Evolutionary conservation across 2,329 filamentous ascomycete species (phyloP), one percentile per base, ranked within the genome.

Genomic region (Ceratocystis diversiconidia): DNA sequence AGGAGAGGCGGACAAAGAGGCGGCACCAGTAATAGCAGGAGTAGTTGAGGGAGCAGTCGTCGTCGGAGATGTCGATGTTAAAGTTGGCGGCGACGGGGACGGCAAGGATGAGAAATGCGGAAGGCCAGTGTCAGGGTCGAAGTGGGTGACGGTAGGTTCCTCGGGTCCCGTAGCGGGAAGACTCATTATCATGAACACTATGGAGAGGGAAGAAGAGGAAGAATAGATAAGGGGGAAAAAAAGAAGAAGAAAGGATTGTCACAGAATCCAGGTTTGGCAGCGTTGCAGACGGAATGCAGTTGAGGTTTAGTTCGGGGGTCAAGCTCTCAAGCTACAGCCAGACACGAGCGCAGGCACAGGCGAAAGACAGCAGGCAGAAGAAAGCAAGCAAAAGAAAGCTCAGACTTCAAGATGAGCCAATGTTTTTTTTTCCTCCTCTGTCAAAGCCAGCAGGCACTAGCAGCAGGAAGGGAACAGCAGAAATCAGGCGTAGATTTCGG

Each of bases 161-260:
- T 66, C 61, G 65, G 43, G 22, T 52, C 52, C 65, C 46, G 25
- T 57, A 30, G 43, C 43, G 65, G 60, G 65, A 63, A 63, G 41
- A 61, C 50, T 66, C 65, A 66, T 66, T 66, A 61, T 66, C 61
- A 25, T 52, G 28, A 57, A 64, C 28, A 61, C 50, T 28, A 62
- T 12, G 19, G 25, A n/a, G 19, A 41, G 22, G 10, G 12, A 25
- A 36, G 5, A 36, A 61, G 57, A 32, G 36, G 12, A 41, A 12
- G 36, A 41, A 41, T 41, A 12, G 36, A 41, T 12, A 12, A 25
- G 25, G 19, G 36, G 12, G 17, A 10, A 32, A 12, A 46, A 48
- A n/a, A 41, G 59, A 48, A 62, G 22, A 28, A 30, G 46, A 46
- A 25, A 46, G 19, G 22, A 48, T 30, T n/a, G 32, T 8, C 15